Evolutionary conservation across 108 stramenopile species (phyloP), one percentile per base, ranked within the genome.

Genomic region (Nitzschia sp.): DNA sequence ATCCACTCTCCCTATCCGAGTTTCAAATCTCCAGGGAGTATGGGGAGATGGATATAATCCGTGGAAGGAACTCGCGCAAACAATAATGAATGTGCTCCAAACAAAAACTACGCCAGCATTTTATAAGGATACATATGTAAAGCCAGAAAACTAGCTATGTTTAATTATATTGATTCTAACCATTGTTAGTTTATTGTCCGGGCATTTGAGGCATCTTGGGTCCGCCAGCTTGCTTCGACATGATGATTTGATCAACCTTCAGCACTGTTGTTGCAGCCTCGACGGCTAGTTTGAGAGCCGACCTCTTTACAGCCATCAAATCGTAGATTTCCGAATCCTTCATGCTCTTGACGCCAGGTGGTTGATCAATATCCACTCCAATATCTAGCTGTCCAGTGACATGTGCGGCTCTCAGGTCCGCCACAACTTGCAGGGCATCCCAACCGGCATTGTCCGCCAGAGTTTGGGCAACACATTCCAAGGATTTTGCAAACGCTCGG

Each of bases 221-320:
- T 22, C 48, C 48, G 19, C 97, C 97, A 22, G 96, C 94, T 45
- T 84, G 96, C 74, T 98, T 99, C 71, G 87, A 81, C 99, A 99
- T 99, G 85, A 99, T 98, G 74, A 99, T 98, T 77, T 98, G 97
- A 82, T 99, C 98, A 15, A 99, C 93, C 69, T 89, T 87, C 44
- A 99, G 80, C 34, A 99, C 94, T 8, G 99, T 99, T 48, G 96
- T 78, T 1, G 96, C 95, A 5, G 96, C 97, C 75, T 99, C 99
- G 44, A 97, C 81, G 30, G 97, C 96, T 46, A 98, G 83, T 30
- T 96, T 87, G 56, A 99, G 81, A 11, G 99, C 99, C 11, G 81
- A 81, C 48, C 62, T 63, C 85, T 99, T 99, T 41, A 92, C 87
- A 15, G 69, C 52, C 63, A 86, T 69, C 63, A 95, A 72, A 79